Base-by-base conservation (phyloP, 78 protist species). In the Reticulomyxa filosa region DNA sequence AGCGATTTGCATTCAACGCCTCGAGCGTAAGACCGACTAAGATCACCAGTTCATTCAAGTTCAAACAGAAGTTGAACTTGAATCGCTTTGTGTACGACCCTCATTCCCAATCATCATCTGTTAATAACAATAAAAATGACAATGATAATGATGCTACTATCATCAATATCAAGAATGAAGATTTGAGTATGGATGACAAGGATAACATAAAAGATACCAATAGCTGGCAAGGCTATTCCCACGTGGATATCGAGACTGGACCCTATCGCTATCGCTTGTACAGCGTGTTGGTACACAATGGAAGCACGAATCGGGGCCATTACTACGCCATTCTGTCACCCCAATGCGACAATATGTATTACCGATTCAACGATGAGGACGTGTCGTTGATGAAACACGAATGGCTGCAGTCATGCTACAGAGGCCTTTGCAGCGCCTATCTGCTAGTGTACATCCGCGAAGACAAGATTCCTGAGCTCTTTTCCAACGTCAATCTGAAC, bases 1-100 rank as follows among this genome's bases (percentile, higher is more conserved):
- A 83, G 59, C 85, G 99, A n/a, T 92, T 87, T 63, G 97, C 82
- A 57, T 94, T 83, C 73, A 95, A 90, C 63, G 62, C 69, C 33
- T 5, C 33, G 27, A 35, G n/a, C 13, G 87, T 83, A 57, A 50
- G 62, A 33, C 80, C 64, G 74, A 75, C 61, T 38, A 94, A 92
- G 81, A 74, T 94, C 52, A 87, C 79, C 76, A 83, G 82, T 50
- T 29, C 66, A 8, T 69, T 69, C 25, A 67, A 70, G 37, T 57
- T 67, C 29, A 65, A 61, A 34, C 72, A 3, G 42, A 10, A 22
- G 65, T 10, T 84, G 36, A 72, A 84, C 39, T 55, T 83, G 20
- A 48, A 26, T 25, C 17, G 29, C n/a, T 79, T 46, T 53, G 37
- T 82, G 38, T 27, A 65, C 3, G 64, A 33, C 11, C n/a, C 29